Base-by-base conservation (phyloP, 1,139 yeast species). In the Protomyces inouyei region DNA sequence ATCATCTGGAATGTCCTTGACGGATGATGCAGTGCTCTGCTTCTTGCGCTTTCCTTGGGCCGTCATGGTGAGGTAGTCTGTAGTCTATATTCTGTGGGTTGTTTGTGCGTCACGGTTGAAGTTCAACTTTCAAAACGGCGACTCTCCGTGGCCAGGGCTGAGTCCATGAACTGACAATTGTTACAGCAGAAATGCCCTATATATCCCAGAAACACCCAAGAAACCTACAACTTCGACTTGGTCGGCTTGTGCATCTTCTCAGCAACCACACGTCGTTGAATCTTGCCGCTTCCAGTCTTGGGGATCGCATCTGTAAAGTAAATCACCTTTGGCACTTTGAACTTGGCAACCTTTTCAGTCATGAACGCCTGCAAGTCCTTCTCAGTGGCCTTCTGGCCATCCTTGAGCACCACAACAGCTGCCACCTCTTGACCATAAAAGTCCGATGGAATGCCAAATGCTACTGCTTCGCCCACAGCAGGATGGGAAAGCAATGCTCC, bases 401-500 rank as follows among this genome's bases (percentile, higher is more conserved):
- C 74, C 69, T 79, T 80, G 66, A 82, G 73, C 0, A 85, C 87
- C 35, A 85, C 78, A 1, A 86, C 89, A 21, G 88, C 88, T 67
- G 85, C 82, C 43, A 85, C 88, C 57, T 77, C 80, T 72, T 85
- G 88, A 3, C 89, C 89, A 72, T 85, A 85, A 73, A 83, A 80
- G 40, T 77, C 82, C 72, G 85, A 86, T 1, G 82, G 81, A 1
- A 82, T 86, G 53, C 85, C 89, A 72, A 84, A 85, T 3, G 85
- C 78, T 25, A 85, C 89, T n/a, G 86, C 88, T 71, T 85, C 89
- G 35, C 80, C 77, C 16, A 85, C 83, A 14, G 79, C 79, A 1
- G 85, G 85, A 71, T 83, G 82, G 48, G 82, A 76, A 25, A 84
- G 76, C 77, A 85, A 75, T 14, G 80, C 79, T 53, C 83, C 80